Evolutionary conservation across 2,329 filamentous ascomycete species (phyloP).

Genomic region (Tolypocladium endophyticum): DNA sequence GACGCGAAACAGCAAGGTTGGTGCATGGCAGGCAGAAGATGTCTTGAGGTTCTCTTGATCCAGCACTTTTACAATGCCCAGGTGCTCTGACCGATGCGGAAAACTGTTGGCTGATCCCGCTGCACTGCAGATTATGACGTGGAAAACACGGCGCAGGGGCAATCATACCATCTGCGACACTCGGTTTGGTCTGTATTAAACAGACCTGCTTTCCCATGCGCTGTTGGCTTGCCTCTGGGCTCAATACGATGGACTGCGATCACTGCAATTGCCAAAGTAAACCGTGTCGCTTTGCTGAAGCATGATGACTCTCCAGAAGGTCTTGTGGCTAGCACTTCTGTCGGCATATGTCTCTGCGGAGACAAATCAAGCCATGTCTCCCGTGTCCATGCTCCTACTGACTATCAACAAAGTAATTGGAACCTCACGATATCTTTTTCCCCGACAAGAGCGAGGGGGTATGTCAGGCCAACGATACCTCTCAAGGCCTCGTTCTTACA

Average conservation of each 20-base stretch:
- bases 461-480: background rate
- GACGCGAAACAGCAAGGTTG: no score
- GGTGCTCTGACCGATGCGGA: no score
- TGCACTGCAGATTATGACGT: no score
- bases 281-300: background rate
- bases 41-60: no score
- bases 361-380: background rate
- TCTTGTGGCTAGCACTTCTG: background rate
- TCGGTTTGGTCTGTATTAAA: background rate
- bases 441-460: background rate
- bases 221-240: background rate
- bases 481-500: background rate
- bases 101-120: no score
- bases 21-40: no score
- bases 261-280: background rate
- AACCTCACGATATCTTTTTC: background rate
- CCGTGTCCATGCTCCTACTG: background rate
- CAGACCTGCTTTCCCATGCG: background rate
- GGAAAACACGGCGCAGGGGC: no score
- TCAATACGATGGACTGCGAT: background rate
- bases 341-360: background rate
- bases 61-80: no score
- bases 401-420: background rate
- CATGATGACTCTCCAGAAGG: background rate
- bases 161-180: background rate